These are phyloP conservation scores for Vaccinium vitisidaea DNA, from an alignment of 148 eudicot genomes.

Conservation along the genomic window DNA sequence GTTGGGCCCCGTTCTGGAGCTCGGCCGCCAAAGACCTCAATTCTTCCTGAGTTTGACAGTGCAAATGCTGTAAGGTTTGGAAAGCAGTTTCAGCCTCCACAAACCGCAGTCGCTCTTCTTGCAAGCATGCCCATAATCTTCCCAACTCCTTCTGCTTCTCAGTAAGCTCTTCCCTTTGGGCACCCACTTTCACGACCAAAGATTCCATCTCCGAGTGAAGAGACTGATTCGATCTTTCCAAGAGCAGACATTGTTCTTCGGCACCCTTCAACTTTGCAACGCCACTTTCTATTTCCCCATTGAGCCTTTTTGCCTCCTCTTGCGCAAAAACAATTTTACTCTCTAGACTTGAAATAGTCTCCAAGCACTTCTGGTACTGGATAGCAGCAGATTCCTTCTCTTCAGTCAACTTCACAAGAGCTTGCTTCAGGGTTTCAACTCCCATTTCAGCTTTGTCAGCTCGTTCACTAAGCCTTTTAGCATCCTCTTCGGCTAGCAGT, in stretches of 20 bases:
- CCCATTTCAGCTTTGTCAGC: constrained; percentile 78
- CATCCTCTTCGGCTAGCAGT: constrained; percentile 64
- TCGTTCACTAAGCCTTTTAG: constrained; percentile 40
- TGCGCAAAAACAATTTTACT: constrained; percentile 40
- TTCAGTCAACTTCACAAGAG: constrained; percentile 49
- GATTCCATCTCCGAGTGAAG: constrained; percentile 63
- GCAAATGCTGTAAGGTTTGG: constrained; percentile 73
- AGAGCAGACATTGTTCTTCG: constrained; percentile 62
- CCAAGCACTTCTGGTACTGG: constrained; percentile 59
- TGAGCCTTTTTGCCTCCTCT: constrained; percentile 64
- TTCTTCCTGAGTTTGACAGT: constrained; percentile 77
- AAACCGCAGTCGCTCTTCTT: constrained; percentile 84
- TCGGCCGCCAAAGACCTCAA: constrained; percentile 62
- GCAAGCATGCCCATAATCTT: constrained; percentile 76
- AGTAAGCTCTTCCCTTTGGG: constrained; percentile 68
- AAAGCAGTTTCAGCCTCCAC: constrained; percentile 82
- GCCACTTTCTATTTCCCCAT: constrained; percentile 55
- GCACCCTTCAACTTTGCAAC: constrained; percentile 62
- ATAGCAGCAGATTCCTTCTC: constrained; percentile 67
- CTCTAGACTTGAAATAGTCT: constrained; percentile 65
- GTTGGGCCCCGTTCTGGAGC: constrained; percentile 67
- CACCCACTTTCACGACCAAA: constrained; percentile 52
- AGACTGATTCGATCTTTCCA: constrained; percentile 68
- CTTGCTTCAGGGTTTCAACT: constrained; percentile 61
- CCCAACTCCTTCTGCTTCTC: constrained; percentile 93